A percentile compares a stretch with the other conserved stretches of the same genome.
phyloP scores from a whole-genome alignment of 371 early-diverging fungal genomes.

The Chytridium lagenaria region DNA sequence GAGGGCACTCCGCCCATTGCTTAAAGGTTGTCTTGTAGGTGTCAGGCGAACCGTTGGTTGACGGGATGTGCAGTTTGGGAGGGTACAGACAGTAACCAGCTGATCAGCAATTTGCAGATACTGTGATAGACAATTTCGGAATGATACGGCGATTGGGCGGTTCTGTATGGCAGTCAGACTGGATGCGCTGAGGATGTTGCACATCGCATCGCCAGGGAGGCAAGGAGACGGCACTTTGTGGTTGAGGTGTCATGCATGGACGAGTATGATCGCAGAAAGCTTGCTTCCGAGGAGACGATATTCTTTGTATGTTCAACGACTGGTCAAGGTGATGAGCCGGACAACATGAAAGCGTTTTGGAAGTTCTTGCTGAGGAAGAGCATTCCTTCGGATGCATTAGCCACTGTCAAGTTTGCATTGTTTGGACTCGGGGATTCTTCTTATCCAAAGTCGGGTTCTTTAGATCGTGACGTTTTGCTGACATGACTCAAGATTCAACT shows the following conservation, averaged over 20 bases:
- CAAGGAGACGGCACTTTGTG: constrained; percentile 74
- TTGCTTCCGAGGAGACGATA: constrained; percentile 69
- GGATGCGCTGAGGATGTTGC: constrained; percentile 85
- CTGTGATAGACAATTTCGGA: neutral
- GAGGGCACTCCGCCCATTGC: constrained; percentile 16
- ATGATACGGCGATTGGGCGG: constrained; percentile 55
- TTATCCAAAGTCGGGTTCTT: constrained; percentile 70
- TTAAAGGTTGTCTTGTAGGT: too few species aligned
- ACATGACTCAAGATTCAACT: constrained; percentile 78
- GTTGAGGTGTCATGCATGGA: constrained; percentile 76
- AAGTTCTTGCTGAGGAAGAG: constrained; percentile 82
- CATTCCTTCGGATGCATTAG: constrained; percentile 69
- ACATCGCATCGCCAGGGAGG: constrained; percentile 77
- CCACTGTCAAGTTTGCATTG: constrained; percentile 76
- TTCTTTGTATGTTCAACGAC: constrained; percentile 92
- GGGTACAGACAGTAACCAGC: too few species aligned
- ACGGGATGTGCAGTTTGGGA: too few species aligned
- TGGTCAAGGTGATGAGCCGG: constrained; percentile 93
- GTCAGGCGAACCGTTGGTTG: too few species aligned
- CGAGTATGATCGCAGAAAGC: constrained; percentile 68
- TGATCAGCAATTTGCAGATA: too few species aligned
- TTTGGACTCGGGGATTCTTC: constrained; percentile 96
- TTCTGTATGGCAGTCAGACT: constrained; percentile 85
- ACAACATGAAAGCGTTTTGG: constrained; percentile 94
- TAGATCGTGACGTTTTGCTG: neutral